phyloP scores from a whole-genome alignment of 352 stramenopile species.

The Phytophthora syringae region DNA sequence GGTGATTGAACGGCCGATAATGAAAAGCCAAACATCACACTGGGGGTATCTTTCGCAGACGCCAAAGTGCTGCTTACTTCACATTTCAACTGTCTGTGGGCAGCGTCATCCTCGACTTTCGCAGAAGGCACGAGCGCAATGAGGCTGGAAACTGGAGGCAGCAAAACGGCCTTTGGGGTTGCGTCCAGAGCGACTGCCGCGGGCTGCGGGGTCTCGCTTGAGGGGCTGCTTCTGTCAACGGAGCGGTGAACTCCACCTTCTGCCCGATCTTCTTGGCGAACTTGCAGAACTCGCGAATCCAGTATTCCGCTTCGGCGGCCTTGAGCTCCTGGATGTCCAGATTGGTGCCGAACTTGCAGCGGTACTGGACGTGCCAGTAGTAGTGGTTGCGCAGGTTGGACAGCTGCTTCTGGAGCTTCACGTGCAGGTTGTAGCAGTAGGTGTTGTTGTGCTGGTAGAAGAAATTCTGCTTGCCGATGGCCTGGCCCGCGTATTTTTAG shows the following conservation, averaged over 20 bases:
- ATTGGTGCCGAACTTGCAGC: conserved; percentile 64
- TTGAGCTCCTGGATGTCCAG: conserved; percentile 76
- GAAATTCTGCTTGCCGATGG: conserved; percentile 85
- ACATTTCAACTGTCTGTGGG: neutral
- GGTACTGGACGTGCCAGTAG: conserved; percentile 85
- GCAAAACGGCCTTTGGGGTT: neutral
- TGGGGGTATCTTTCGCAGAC: conserved; percentile 46
- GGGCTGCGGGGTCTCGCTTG: neutral
- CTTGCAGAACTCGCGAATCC: conserved; percentile 69
- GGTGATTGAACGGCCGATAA: conserved; percentile 31
- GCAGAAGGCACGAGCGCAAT: neutral
- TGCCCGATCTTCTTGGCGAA: conserved; percentile 76
- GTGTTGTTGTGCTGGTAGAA: conserved; percentile 62
- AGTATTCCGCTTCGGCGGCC: conserved; percentile 71
- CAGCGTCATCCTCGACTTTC: conserved; percentile 13
- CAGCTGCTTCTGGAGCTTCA: conserved; percentile 82
- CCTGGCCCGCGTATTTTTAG: conserved; percentile 81
- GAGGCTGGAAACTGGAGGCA: conserved; percentile 22
- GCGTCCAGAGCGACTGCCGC: neutral
- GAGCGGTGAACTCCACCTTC: conserved; percentile 43
- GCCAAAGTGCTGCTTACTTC: conserved; percentile 22
- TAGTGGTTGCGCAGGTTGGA: conserved; percentile 83
- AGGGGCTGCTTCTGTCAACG: neutral
- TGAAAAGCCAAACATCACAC: conserved; percentile 11
- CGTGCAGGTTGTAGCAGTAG: conserved; percentile 82